Base-by-base conservation (phyloP, 371 early-diverging fungal genomes). In the Lichtheimia ornata region DNA sequence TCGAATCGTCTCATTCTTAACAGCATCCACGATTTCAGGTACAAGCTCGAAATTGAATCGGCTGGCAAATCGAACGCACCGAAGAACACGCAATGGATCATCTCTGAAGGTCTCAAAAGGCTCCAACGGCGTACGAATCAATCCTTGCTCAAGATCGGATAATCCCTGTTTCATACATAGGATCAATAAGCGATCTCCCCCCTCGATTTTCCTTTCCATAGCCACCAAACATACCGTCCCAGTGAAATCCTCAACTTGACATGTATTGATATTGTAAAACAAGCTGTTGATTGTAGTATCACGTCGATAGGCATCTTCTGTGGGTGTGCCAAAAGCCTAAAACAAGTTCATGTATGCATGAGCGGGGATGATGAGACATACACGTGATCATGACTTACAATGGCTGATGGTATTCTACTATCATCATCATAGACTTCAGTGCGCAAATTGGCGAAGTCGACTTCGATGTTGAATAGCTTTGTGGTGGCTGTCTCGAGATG, bases 281-380 rank as follows among this genome's bases (percentile, higher is more conserved):
- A 99, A 80, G 25, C 99, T 87, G 69, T 99, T 99, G 74, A 99
- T 97, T 15, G 99, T 99, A 6, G 92, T 92, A 76, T 99, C 99
- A 28, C 99, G 84, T 7, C 99, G 91, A 43, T 86, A 78, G 1
- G 99, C 98, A 76, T 99, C 99, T 66, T 99, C 93, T n/a, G 76
- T 57, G 0, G 99, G 96, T 18, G 97, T 94, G 5, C 99, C 99
- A 72, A 92, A 94, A 43, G 81, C 85, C 88, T 95, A 69, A 5
- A 7, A 45, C 0, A 13, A 56, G n/a, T 22, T 14, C 24, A 55
- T 56, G 44, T 12, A 56, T 18, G 17, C 17, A 13, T 42, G 2
- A 22, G 15, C 35, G 35, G 9, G n/a, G n/a, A n/a, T n/a, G n/a
- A 22, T 22, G 22, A 22, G 22, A 22, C 2, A 22, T 2, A 22